Conservation (phyloP, 1,284 basidiomycete genomes). For the Marasmius oreades region DNA sequence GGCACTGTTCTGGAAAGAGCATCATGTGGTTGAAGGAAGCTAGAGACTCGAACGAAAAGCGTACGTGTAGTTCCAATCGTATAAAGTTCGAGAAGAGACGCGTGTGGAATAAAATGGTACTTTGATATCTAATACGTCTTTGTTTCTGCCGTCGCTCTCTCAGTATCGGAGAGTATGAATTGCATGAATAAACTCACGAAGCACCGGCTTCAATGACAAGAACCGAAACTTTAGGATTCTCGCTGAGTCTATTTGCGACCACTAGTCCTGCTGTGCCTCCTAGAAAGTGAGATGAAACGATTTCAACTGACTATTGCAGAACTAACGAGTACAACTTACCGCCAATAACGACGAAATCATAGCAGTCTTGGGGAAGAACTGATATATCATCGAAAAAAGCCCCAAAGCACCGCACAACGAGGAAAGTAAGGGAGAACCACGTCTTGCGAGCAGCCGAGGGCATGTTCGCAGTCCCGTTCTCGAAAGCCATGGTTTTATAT, state of each 20-base stretch:
- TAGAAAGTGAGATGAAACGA: background rate
- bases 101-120: constrained; percentile 5
- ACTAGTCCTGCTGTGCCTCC: constrained; percentile 9
- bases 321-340: background rate
- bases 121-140: background rate
- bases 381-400: background rate
- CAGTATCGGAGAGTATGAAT: background rate
- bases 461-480: too few relatives aligned
- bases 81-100: background rate
- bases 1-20: constrained; percentile 3
- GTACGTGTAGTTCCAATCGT: constrained; percentile 11
- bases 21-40: background rate
- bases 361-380: background rate
- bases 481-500: too few relatives aligned
- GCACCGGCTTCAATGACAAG: constrained; percentile 37
- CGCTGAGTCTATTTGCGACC: constrained; percentile 41
- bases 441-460: too few relatives aligned
- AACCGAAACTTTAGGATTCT: constrained; percentile 35
- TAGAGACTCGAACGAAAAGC: background rate
- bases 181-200: background rate
- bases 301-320: background rate
- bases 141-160: background rate
- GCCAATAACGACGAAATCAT: background rate
- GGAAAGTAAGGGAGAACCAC: too few relatives aligned
- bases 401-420: background rate